Percentiles rank a stretch among this genome's conserved stretches.
Conservation (phyloP, 768 basidiomycete genomes). For the Panaeolus cyanescens region DNA sequence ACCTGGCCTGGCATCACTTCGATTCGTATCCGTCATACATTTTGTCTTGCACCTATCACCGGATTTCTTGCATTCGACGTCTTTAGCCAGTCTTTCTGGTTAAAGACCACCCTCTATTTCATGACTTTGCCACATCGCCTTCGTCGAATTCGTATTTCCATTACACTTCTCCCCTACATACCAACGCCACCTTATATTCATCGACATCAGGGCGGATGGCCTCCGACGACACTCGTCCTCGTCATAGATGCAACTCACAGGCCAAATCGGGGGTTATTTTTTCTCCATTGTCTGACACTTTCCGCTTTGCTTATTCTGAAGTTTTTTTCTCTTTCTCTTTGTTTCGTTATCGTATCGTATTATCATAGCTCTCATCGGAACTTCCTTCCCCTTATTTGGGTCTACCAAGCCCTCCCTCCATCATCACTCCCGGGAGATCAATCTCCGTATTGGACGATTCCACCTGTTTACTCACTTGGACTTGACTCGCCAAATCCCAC, state of each 20-base stretch:
- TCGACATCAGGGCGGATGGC: neutral
- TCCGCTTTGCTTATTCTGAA: neutral
- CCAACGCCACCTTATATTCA: neutral
- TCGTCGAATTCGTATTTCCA: neutral
- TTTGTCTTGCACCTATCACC: neutral
- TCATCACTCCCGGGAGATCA: neutral
- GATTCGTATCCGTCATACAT: neutral
- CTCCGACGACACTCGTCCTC: constrained; percentile 1
- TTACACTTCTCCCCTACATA: neutral
- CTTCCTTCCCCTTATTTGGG: neutral
- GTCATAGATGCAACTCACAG: neutral
- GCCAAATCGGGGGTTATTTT: neutral
- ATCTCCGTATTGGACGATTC: neutral
- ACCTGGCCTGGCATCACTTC: constrained; percentile 3
- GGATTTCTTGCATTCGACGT: constrained; percentile 2
- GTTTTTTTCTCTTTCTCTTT: constrained; percentile 3
- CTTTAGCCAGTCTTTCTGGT: neutral
- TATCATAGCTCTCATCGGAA: constrained; percentile 3
- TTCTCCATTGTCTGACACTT: neutral
- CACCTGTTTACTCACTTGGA: constrained; percentile 1
- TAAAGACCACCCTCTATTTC: neutral
- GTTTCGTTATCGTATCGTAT: constrained; percentile 13
- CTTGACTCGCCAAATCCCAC: constrained; percentile 1
- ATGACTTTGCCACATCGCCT: neutral
- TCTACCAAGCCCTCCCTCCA: neutral